Evolutionary conservation across 2,329 filamentous ascomycete genomes (phyloP), one percentile per base, ranked within the genome.

Genomic region (Neospermospora avenae): DNA sequence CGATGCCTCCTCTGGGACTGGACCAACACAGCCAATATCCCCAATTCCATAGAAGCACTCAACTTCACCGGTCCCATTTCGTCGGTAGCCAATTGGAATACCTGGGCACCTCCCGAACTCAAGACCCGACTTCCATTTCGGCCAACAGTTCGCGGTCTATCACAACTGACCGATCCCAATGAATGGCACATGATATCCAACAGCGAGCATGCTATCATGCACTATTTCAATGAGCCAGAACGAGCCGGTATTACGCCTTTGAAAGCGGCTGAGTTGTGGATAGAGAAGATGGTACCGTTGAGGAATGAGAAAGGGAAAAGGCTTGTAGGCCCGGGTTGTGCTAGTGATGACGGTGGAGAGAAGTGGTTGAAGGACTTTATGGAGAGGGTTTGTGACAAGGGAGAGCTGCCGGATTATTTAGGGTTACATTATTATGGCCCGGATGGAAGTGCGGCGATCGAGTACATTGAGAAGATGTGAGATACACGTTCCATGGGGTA

Each of bases 181-280:
- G 76, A 77, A 44, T 79, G 76, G 76, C 60, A 67, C 14, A 69
- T 64, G 39, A 65, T 73, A 60, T 57, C 66, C 25, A 69, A 66
- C 58, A 68, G 69, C 35, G 67, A 72, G 13, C 62, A 66, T 41
- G 60, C 68, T 3, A 71, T 78, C 34, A 71, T 79, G 11, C 76
- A 78, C 61, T 79, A 74, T 63, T 75, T 78, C 73, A 79, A 79
- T 64, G 77, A 79, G 67, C 77, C 77, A 6, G 77, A 80, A 60
- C 72, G 76, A 34, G 68, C 69, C 52, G 71, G 72, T 14, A 72
- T 75, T 18, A 71, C 65, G 18, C 66, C 68, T 1, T 65, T 72
- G 59, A 66, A 74, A 55, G 77, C 77, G 8, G 75, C 73, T 6
- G 67, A 72, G 10, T 67, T 73, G 57, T 80, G 76, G 76, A 64